phyloP scores from a whole-genome alignment of 306 rosid species.

The Casuarina glauca region DNA sequence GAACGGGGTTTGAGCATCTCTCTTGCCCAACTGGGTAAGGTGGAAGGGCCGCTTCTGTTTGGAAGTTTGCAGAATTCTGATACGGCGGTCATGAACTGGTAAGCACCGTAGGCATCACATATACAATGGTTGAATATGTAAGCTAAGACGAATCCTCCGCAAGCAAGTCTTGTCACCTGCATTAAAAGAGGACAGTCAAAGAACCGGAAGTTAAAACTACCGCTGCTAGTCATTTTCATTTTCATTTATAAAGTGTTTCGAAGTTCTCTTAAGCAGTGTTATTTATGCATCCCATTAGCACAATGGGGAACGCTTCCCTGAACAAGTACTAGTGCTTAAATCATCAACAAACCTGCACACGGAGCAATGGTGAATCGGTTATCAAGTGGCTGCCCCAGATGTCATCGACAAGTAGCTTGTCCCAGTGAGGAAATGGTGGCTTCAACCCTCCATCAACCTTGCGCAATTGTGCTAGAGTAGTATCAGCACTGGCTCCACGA shows the following conservation, averaged over 20 bases:
- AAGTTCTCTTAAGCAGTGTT: neutral
- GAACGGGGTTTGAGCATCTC: slow-evolving; percentile 19
- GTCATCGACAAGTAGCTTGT: slow-evolving; percentile 26
- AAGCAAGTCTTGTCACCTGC: slow-evolving; percentile 27
- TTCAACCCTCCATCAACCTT: slow-evolving; percentile 15
- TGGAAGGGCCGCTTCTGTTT: slow-evolving; percentile 7
- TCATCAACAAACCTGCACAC: slow-evolving; percentile 21
- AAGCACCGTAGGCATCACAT: slow-evolving; percentile 31
- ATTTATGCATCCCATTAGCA: no score
- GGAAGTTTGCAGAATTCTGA: slow-evolving; percentile 25
- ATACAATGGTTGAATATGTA: slow-evolving; percentile 35
- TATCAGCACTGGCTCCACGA: slow-evolving; percentile 20
- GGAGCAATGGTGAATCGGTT: slow-evolving; percentile 32
- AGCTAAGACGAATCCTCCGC: slow-evolving; percentile 30
- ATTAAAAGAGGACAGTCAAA: neutral
- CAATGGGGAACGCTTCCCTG: neutral
- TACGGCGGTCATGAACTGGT: slow-evolving; percentile 17
- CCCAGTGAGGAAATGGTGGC: slow-evolving; percentile 31
- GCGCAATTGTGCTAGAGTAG: slow-evolving; percentile 4
- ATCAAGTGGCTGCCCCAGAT: slow-evolving; percentile 20
- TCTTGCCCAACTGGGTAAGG: slow-evolving; percentile 23
- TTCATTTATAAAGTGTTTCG: neutral
- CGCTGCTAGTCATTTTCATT: neutral
- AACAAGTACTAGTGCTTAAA: neutral
- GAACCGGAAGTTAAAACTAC: no score